These are phyloP conservation scores for Dimargaris xerosporica DNA, from an alignment of 192 early-diverging fungal genomes.

Conservation along the genomic window DNA sequence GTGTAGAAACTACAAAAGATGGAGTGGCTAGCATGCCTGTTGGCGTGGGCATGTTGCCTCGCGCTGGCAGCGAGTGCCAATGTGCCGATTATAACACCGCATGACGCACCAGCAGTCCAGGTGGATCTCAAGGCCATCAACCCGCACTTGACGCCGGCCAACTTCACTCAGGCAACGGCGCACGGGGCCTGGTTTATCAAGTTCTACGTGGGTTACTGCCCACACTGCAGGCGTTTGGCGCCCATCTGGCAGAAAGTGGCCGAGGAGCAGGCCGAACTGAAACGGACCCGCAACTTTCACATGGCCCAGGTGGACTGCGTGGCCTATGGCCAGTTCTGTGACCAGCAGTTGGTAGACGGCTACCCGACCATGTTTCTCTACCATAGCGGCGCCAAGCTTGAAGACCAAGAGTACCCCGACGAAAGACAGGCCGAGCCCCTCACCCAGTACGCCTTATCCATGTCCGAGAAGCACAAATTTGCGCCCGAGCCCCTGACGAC, in stretches of 20 bases:
- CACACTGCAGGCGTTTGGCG: constrained; percentile 28
- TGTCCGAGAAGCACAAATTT: constrained; percentile 16
- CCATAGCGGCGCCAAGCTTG: constrained; percentile 23
- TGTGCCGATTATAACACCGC: too few species aligned
- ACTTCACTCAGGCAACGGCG: constrained; percentile 21
- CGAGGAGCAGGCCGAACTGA: constrained; percentile 17
- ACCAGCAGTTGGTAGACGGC: constrained; percentile 22
- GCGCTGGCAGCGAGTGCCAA: too few species aligned
- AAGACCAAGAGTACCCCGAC: constrained; percentile 15
- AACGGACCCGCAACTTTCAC: constrained; percentile 19
- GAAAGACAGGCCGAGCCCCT: not conserved
- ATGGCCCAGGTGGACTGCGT: constrained; percentile 32
- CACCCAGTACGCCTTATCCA: constrained; percentile 10
- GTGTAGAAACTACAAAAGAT: too few species aligned
- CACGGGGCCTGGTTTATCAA: constrained; percentile 30
- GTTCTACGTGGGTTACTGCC: constrained; percentile 30
- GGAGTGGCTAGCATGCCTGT: too few species aligned
- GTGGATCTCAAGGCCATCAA: constrained; percentile 1
- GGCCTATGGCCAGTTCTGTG: constrained; percentile 23
- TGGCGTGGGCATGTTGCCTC: too few species aligned
- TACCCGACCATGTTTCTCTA: constrained; percentile 29
- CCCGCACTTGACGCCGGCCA: constrained; percentile 10
- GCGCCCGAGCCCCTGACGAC: not conserved
- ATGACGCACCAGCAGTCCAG: too few species aligned
- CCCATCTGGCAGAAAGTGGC: constrained; percentile 31